Base-by-base conservation (phyloP, 2,329 filamentous ascomycete species). In the Plectosphaerella cucumerina region DNA sequence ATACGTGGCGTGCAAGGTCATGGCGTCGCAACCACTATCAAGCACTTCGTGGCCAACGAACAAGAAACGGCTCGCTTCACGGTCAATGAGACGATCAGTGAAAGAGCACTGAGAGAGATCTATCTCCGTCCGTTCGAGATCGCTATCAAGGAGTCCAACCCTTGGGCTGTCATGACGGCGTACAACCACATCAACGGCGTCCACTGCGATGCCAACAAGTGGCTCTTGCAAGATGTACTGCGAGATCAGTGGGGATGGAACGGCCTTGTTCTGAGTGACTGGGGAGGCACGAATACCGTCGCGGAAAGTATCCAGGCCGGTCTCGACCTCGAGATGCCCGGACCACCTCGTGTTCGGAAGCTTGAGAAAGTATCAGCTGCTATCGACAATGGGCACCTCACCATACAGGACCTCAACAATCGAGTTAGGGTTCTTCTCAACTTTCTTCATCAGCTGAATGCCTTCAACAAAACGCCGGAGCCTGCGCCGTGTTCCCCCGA, bases 341-440 rank as follows among this genome's bases (percentile, higher is more conserved):
- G 34, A 5, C 34, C 34, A 5, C 34, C 34, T 37, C 34, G 34
- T 11, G 34, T 37, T 14, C 34, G 34, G 6, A 37, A 37, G 34
- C 34, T 15, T 5, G 34, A 37, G 49, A 18, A 44, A 59, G 3
- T 54, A 57, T 6, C 59, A 61, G 71, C 85, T 37, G 82, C 85
- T 2, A 73, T 92, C 0, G 92, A 87, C 85, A 89, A 89, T 0
- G 65, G 77, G 1, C 76, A 89, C 58, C 74, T 94, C 37, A 90
- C 85, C 1, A 82, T 79, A 51, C 48, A 51, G 5, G 51, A 53
- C 5, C 64, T 86, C 12, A 79, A 85, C 47, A 74, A 81, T 42
- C 69, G 82, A 9, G 81, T 75, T 0, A 76, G 79, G 18, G 73
- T 77, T 21, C 68, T 86, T 11, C 68, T 86, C 44, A 75, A 79